These are phyloP conservation scores for Piloderma croceum DNA, from an alignment of 768 basidiomycete genomes.

Conservation along the genomic window DNA sequence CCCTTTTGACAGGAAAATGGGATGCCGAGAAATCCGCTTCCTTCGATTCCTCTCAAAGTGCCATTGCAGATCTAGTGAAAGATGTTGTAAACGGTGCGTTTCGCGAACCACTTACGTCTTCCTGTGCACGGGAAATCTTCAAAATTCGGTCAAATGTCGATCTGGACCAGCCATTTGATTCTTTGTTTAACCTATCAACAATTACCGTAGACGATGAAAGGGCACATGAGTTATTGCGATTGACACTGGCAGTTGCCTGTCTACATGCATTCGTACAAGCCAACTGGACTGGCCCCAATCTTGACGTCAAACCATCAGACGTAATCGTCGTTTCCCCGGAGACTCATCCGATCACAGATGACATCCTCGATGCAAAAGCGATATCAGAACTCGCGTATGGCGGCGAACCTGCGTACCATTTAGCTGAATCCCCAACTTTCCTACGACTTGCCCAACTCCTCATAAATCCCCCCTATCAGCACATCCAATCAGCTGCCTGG, in stretches of 20 bases:
- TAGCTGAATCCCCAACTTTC: constrained; percentile 61
- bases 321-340: constrained; percentile 27
- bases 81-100: constrained; percentile 58
- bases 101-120: constrained; percentile 43
- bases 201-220: constrained; percentile 26
- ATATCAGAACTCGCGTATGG: constrained; percentile 72
- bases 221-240: constrained; percentile 48
- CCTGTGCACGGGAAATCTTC: constrained; percentile 38
- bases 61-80: constrained; percentile 38
- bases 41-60: constrained; percentile 27
- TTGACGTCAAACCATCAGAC: constrained; percentile 48
- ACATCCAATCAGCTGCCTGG: constrained; percentile 55
- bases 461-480: constrained; percentile 45
- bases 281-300: constrained; percentile 95
- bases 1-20: constrained; percentile 51
- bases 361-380: constrained; percentile 57
- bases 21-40: constrained; percentile 12
- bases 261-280: constrained; percentile 87
- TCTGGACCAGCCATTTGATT: constrained; percentile 35
- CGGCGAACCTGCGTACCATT: constrained; percentile 96
- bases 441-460: constrained; percentile 73
- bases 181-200: constrained; percentile 27
- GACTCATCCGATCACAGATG: constrained; percentile 33
- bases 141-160: constrained; percentile 23
- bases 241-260: constrained; percentile 70